phyloP scores from a whole-genome alignment of 331 rosid species.

The Quercus lobata region DNA sequence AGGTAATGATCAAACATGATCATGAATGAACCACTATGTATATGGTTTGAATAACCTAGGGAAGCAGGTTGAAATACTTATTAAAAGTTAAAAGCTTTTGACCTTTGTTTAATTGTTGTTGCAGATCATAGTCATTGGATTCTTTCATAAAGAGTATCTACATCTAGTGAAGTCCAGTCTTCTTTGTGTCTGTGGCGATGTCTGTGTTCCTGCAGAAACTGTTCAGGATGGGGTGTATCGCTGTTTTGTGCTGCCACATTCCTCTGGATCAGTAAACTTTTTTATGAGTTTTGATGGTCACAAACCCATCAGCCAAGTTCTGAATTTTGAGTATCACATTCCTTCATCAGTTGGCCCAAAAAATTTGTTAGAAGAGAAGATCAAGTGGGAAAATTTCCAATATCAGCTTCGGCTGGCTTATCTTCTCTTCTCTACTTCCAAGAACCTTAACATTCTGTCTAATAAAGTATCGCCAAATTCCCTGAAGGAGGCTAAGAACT shows the following conservation, averaged over 20 bases:
- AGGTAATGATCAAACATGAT: neutral
- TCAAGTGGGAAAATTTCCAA: conserved; percentile 58
- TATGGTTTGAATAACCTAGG: neutral
- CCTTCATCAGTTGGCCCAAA: conserved; percentile 39
- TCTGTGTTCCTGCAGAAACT: conserved; percentile 47
- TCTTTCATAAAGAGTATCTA: conserved; percentile 50
- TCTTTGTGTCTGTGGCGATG: conserved; percentile 69
- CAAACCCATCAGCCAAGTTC: conserved; percentile 81
- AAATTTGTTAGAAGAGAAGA: conserved; percentile 38
- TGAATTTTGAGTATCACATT: conserved; percentile 74
- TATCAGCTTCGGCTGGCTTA: conserved; percentile 69
- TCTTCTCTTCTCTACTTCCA: conserved; percentile 66
- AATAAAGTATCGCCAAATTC: conserved; percentile 40
- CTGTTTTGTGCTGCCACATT: conserved; percentile 62
- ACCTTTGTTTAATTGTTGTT: conserved; percentile 21
- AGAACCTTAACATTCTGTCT: conserved; percentile 52
- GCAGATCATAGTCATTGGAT: conserved; percentile 83
- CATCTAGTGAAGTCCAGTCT: conserved; percentile 66
- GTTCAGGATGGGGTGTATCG: conserved; percentile 90
- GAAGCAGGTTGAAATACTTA: neutral
- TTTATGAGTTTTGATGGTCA: conserved; percentile 75
- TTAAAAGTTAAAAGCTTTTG: neutral
- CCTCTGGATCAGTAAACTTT: conserved; percentile 57
- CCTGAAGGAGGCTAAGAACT: conserved; percentile 65
- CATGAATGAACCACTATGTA: neutral